Conservation (phyloP, 2,329 filamentous ascomycete genomes). For the Phyllosticta citribraziliensis region DNA sequence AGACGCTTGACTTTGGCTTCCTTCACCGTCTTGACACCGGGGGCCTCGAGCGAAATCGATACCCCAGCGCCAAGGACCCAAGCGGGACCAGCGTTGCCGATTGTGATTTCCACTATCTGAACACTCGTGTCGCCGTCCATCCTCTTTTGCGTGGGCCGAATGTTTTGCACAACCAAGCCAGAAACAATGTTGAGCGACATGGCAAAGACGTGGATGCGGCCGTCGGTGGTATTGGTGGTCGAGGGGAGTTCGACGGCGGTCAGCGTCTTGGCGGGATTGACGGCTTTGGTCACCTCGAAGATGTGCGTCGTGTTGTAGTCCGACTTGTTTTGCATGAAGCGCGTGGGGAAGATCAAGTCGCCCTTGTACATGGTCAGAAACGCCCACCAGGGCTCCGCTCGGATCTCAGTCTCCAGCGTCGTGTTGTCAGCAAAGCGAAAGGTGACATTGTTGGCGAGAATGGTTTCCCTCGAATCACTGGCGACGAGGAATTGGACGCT, state of each 20-base stretch:
- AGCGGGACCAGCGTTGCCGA: slow-evolving; percentile 16
- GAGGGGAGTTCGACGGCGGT: slow-evolving; percentile 32
- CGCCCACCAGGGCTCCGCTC: slow-evolving; percentile 36
- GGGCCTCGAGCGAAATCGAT: slow-evolving; percentile 16
- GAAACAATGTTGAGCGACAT: slow-evolving; percentile 25
- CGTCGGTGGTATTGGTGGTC: slow-evolving; percentile 26
- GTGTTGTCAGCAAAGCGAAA: slow-evolving; percentile 35
- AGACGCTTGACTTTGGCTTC: slow-evolving; percentile 30
- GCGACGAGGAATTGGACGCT: slow-evolving; percentile 36
- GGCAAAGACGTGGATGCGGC: slow-evolving; percentile 32
- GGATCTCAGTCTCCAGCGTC: slow-evolving; percentile 32
- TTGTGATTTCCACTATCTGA: slow-evolving; percentile 25
- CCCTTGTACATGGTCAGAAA: slow-evolving; percentile 38
- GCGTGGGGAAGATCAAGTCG: slow-evolving; percentile 27
- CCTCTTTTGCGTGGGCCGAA: slow-evolving; percentile 34
- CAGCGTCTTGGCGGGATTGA: slow-evolving; percentile 31
- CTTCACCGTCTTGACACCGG: slow-evolving; percentile 24
- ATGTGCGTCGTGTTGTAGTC: slow-evolving; percentile 38
- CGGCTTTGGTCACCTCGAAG: slow-evolving; percentile 34
- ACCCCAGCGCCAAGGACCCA: slow-evolving; percentile 13
- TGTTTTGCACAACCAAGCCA: slow-evolving; percentile 25
- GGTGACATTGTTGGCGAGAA: slow-evolving; percentile 32
- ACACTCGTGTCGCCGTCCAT: slow-evolving; percentile 25
- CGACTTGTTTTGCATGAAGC: slow-evolving; percentile 31
- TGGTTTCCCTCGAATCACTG: slow-evolving; percentile 32